These are phyloP conservation scores for Phialophora chinensis DNA, from an alignment of 2,329 filamentous ascomycete genomes.

Conservation along the genomic window DNA sequence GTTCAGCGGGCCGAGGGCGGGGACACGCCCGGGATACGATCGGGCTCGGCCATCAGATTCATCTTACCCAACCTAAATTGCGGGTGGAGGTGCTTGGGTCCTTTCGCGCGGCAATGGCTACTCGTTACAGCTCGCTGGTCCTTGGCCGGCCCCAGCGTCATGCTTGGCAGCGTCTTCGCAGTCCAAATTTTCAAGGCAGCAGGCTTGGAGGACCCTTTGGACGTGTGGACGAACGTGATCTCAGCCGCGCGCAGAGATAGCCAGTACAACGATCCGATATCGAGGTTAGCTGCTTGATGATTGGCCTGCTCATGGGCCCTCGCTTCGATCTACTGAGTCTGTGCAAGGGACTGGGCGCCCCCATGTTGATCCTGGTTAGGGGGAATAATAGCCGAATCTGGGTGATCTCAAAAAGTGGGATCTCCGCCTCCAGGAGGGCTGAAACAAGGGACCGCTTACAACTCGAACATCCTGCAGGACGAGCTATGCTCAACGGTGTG, in stretches of 20 bases:
- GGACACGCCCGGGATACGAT: neutral
- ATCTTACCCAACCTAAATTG: neutral
- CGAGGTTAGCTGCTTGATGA: neutral
- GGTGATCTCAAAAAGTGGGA: neutral
- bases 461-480: neutral
- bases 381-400: conserved; percentile 4
- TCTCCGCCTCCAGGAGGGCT: neutral
- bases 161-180: neutral
- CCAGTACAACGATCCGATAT: neutral
- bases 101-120: neutral
- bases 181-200: neutral
- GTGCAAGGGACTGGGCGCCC: neutral
- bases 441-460: neutral
- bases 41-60: neutral
- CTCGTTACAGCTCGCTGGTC: neutral
- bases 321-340: neutral
- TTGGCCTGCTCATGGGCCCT: neutral
- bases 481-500: neutral
- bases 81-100: neutral
- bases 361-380: neutral
- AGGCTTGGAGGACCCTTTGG: neutral
- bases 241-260: neutral
- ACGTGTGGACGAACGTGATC: neutral
- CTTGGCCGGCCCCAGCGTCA: neutral
- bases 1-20: neutral